Conservation (phyloP, 2,329 filamentous ascomycete genomes). For the Colletotrichum salicis region DNA sequence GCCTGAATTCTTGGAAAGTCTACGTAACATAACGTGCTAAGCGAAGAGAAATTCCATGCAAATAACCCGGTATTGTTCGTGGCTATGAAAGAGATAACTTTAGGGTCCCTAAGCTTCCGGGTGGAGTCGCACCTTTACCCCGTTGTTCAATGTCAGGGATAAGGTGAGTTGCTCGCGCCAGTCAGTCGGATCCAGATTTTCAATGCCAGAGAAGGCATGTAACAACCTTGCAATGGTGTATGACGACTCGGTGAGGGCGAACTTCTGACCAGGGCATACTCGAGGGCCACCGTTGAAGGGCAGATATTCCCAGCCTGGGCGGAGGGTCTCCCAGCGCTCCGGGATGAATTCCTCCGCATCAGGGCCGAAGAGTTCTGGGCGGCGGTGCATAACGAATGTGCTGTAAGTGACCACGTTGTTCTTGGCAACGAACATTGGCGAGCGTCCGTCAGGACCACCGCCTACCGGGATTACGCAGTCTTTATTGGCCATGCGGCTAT, state of each 20-base stretch:
- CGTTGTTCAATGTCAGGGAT: conserved; percentile 27
- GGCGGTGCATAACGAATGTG: conserved; percentile 50
- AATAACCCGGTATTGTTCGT: background rate
- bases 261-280: conserved; percentile 42
- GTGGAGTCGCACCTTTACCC: conserved; percentile 23
- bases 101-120: conserved; percentile 3
- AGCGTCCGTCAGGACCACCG: conserved; percentile 57
- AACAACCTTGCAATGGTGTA: conserved; percentile 42
- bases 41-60: background rate
- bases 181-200: conserved; percentile 17
- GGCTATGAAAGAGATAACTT: background rate
- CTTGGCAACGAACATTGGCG: conserved; percentile 59
- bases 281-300: conserved; percentile 52
- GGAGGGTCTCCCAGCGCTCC: conserved; percentile 44
- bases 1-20: background rate
- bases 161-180: conserved; percentile 31
- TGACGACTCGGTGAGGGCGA: conserved; percentile 38
- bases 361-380: conserved; percentile 42
- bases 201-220: conserved; percentile 35
- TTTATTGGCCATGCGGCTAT: conserved; percentile 55
- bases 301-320: conserved; percentile 47
- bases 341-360: conserved; percentile 42
- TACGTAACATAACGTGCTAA: background rate
- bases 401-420: conserved; percentile 56
- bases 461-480: conserved; percentile 62